These are phyloP conservation scores for Yamadazyma siamensis DNA, from an alignment of 1,139 yeast species.

Conservation along the genomic window DNA sequence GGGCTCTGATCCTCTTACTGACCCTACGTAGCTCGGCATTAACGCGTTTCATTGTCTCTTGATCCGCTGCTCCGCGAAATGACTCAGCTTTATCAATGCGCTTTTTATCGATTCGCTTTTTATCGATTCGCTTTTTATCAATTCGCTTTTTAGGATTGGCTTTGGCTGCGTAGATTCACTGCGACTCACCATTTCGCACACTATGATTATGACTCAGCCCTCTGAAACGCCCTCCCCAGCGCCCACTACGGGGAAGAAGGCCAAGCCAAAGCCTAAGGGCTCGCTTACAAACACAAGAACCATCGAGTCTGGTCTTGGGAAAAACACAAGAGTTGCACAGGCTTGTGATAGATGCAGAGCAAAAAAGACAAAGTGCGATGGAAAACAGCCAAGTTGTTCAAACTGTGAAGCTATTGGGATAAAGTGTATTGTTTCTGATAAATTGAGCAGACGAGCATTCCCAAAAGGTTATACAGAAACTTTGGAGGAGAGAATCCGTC, in stretches of 20 bases:
- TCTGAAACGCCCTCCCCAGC: slow-evolving; percentile 3
- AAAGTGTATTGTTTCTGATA: slow-evolving; percentile 45
- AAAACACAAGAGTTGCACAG: slow-evolving; percentile 63
- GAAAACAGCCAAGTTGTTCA: slow-evolving; percentile 50
- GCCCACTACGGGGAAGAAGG: slow-evolving; percentile 1
- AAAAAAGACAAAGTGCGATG: slow-evolving; percentile 73
- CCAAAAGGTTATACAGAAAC: slow-evolving; percentile 52
- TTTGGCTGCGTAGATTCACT: too few species aligned
- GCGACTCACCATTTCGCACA: slow-evolving; percentile 2
- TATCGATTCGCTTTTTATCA: too few species aligned
- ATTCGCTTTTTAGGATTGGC: too few species aligned
- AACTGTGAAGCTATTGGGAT: slow-evolving; percentile 42
- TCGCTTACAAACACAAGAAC: slow-evolving; percentile 42
- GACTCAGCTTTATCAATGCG: slow-evolving; percentile 6
- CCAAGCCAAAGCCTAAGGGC: slow-evolving; percentile 7
- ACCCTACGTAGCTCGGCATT: not conserved
- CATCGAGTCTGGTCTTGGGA: slow-evolving; percentile 61
- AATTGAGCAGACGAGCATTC: slow-evolving; percentile 41
- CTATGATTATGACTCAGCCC: not conserved
- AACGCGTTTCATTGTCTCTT: not conserved
- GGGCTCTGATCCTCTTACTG: not conserved
- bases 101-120: too few species aligned
- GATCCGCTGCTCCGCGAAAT: slow-evolving; percentile 8
- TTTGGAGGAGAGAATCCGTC: slow-evolving; percentile 44
- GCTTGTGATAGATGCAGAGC: slow-evolving; percentile 88